phyloP scores from a whole-genome alignment of 78 protist species.

The Dictyostelium discoideum region DNA sequence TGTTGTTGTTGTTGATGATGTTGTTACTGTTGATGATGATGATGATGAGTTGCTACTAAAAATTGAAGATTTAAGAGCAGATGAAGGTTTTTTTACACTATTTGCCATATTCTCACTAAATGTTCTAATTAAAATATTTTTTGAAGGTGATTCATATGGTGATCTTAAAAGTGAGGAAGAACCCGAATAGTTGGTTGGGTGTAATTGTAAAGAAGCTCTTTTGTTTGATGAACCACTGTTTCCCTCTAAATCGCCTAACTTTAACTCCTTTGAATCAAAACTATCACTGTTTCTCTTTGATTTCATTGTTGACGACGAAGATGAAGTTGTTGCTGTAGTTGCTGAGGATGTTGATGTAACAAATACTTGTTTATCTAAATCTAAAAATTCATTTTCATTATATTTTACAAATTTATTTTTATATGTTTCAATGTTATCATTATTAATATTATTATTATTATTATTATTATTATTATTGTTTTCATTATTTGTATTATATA shows the following conservation, averaged over 20 bases:
- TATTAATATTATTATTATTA: background rate
- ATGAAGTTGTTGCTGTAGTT: background rate
- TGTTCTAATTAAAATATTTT: background rate
- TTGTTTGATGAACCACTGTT: background rate
- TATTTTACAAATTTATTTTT: background rate
- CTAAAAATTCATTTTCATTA: background rate
- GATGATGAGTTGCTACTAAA: background rate
- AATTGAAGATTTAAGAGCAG: background rate
- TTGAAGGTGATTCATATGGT: slow-evolving; percentile 16
- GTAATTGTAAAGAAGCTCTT: slow-evolving; percentile 12
- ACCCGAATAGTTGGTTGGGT: background rate
- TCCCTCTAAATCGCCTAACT: background rate
- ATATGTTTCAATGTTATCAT: background rate
- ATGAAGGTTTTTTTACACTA: background rate
- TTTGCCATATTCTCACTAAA: background rate
- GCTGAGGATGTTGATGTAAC: background rate
- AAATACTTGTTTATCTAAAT: slow-evolving; percentile 6
- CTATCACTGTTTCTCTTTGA: slow-evolving; percentile 29
- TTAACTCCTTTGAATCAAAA: slow-evolving; percentile 11
- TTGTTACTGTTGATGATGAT: background rate
- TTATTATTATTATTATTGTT: background rate
- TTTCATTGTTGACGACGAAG: background rate
- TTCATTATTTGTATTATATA: too few species aligned
- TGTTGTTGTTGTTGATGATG: background rate
- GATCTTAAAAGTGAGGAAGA: background rate